Evolutionary conservation across 495 filamentous ascomycete species (phyloP), one percentile per base, ranked within the genome.

Genomic region (Lophiotrema nucula): DNA sequence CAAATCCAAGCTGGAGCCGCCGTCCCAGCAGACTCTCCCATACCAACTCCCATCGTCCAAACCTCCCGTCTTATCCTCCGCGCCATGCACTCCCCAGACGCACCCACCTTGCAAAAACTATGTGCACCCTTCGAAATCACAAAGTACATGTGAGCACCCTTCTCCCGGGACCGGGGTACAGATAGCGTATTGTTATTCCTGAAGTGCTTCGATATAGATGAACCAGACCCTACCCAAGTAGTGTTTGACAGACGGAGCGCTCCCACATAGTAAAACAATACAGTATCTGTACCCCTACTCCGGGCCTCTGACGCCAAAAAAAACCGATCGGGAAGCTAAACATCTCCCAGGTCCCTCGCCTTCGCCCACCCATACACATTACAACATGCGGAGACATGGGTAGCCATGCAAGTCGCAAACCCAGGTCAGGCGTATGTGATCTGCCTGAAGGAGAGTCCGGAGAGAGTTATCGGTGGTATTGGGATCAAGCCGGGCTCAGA

Each of bases 361-460:
- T 70, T 73, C 50, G 53, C 69, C 2, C 45, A 59, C 38, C 68
- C 69, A 2, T 72, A 73, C 56, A 72, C 66, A 0, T 44, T 68
- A 26, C 13, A 47, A 1, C 50, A 64, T 41, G 71, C 66, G 35
- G 21, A 23, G 21, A 47, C 16, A 12, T 73, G 69, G 68, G 66
- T 73, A 25, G 38, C 44, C 11, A 25, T 45, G 23, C 42, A 54
- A 43, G 47, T 56, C 0, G 61, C 53, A 24, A 19, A 52, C 18
- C 43, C 49, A 10, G n/a, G 54, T 19, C 27, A 39, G 22, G 42
- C 58, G 43, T 73, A 54, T 54, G 60, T 50, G 23, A 56, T 71
- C 50, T 41, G 53, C 18, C 50, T 37, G 16, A 21, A 21, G 31
- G 4, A 47, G 43, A 4, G 18, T n/a, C 64, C 64, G 0, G 5